Base-by-base conservation (phyloP, 2,329 filamentous ascomycete genomes). In the Blumeria graminis region DNA sequence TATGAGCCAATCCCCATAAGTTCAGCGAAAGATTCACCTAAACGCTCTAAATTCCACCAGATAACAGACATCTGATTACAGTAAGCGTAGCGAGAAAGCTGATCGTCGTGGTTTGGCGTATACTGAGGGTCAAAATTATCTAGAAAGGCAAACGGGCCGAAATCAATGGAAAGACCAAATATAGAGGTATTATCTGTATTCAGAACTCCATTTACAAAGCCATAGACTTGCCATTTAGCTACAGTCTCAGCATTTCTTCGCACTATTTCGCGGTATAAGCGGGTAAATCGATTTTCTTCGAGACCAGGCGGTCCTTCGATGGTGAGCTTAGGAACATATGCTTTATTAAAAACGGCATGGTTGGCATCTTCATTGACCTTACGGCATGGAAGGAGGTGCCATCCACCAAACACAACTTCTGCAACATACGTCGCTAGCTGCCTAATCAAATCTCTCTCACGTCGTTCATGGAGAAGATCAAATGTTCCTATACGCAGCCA, bases 161-260 rank as follows among this genome's bases (percentile, higher is more conserved):
- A 98, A 69, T 98, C 92, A 60, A 98, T 83, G 6, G 84, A 90
- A 0, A 98, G 71, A 0, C 92, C 92, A 56, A 81, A 81, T 55
- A 98, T 76, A 0, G 88, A 94, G 0, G 92, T 98, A 68, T 98
- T 98, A 67, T 98, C 92, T 0, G 92, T 96, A 69, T 98, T 98
- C 57, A 98, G 73, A 3, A 98, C 92, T 50, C 92, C 92, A 64
- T 98, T 98, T 76, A 94, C 96, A 71, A 98, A 98, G n/a, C 87
- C 92, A 65, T 96, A 96, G 0, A 87, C 88, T 71, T 98, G 93
- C 90, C 92, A 96, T 62, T 83, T 78, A 10, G 92, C 92, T 1
- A 96, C 89, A 0, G 85, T 93, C 58, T 76, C 74, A 1, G 92
- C 92, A 65, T 95, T 98, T 35, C 86, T 78, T 45, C 87, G 80